Evolutionary conservation across 176 grass and related monocot species (phyloP).

Genomic region (Carex parvula): DNA sequence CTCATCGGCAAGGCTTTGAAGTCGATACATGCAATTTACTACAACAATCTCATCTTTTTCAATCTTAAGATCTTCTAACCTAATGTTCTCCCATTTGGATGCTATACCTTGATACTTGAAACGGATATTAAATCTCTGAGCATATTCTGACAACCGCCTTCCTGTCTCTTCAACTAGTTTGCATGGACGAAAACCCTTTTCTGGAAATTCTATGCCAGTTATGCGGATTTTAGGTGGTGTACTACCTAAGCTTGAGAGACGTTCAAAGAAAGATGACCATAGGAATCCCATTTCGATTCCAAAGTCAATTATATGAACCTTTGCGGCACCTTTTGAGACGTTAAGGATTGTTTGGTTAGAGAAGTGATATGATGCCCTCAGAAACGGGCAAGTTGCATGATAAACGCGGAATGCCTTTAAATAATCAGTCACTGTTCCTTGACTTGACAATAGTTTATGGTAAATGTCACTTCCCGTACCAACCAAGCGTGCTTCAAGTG

Average conservation of each 20-base stretch:
- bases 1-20: constrained; percentile 32
- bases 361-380: too few species aligned
- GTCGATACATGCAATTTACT: constrained; percentile 28
- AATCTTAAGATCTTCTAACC: constrained; percentile 30
- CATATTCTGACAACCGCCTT: constrained; percentile 34
- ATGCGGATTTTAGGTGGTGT: constrained; percentile 33
- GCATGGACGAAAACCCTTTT: constrained; percentile 29
- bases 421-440: too few species aligned
- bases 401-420: too few species aligned
- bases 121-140: constrained; percentile 32
- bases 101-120: constrained; percentile 38
- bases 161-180: constrained; percentile 41
- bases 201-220: constrained; percentile 36
- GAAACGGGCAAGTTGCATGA: too few species aligned
- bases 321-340: constrained; percentile 16
- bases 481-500: background rate
- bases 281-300: constrained; percentile 54
- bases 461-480: background rate
- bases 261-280: constrained; percentile 54
- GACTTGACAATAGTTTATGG: too few species aligned
- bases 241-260: constrained; percentile 18
- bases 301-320: constrained; percentile 60
- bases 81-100: constrained; percentile 39
- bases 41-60: constrained; percentile 35
- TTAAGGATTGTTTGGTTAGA: constrained; percentile 39